Evolutionary conservation across 2,329 filamentous ascomycete genomes (phyloP).

Genomic region (Diaporthe caulivora): DNA sequence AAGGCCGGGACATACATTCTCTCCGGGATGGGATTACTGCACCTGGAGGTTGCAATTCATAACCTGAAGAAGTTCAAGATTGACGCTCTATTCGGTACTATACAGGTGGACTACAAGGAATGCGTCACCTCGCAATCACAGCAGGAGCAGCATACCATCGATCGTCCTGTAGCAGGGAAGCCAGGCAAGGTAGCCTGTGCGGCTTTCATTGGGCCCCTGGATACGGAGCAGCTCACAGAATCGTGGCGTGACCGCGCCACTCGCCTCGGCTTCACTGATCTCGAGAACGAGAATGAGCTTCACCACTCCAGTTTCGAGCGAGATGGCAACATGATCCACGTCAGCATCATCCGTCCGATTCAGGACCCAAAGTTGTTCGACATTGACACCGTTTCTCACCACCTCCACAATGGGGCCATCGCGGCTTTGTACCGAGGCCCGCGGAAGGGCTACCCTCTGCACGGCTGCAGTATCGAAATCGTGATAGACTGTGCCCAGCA

Average conservation of each 20-base stretch:
- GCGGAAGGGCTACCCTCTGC: slow-evolving; percentile 81
- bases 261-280: slow-evolving; percentile 34
- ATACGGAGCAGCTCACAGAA: slow-evolving; percentile 46
- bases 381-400: slow-evolving; percentile 63
- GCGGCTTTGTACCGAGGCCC: slow-evolving; percentile 90
- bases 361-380: slow-evolving; percentile 63
- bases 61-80: slow-evolving; percentile 89
- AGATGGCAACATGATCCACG: slow-evolving; percentile 79
- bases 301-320: slow-evolving; percentile 60
- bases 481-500: slow-evolving; percentile 75
- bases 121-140: slow-evolving; percentile 71
- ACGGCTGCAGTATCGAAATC: slow-evolving; percentile 79
- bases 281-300: slow-evolving; percentile 48
- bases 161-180: slow-evolving; percentile 85
- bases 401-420: slow-evolving; percentile 82
- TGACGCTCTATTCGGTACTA: slow-evolving; percentile 87
- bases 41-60: slow-evolving; percentile 92
- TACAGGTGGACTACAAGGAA: slow-evolving; percentile 97
- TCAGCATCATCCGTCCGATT: slow-evolving; percentile 64
- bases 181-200: slow-evolving; percentile 82
- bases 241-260: slow-evolving; percentile 32
- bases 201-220: slow-evolving; percentile 73
- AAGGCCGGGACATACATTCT: slow-evolving; percentile 94
- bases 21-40: slow-evolving; percentile 95
- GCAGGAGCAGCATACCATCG: slow-evolving; percentile 74